Evolutionary conservation across 306 rosid genomes (phyloP).

Genomic region (Vigna reflexopilosa): DNA sequence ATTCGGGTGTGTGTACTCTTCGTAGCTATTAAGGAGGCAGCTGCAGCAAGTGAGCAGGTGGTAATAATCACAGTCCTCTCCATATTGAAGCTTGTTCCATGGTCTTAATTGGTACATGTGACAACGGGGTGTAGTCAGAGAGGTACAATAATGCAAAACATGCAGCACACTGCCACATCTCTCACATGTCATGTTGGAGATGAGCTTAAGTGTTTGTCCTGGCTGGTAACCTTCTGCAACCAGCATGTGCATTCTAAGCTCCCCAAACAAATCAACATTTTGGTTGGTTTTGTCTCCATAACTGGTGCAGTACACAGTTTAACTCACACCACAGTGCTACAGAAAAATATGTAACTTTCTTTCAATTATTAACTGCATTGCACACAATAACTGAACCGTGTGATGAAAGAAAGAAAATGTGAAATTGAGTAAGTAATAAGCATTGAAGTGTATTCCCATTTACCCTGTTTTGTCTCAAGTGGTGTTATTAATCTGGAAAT

Average conservation of each 20-base stretch:
- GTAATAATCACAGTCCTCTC: conserved; percentile 17
- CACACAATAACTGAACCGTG: not conserved
- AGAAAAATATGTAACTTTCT: too few relatives aligned
- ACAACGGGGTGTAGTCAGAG: conserved; percentile 25
- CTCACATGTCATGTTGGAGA: conserved; percentile 40
- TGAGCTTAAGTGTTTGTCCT: conserved; percentile 37
- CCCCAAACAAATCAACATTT: conserved; percentile 4
- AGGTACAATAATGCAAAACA: conserved; percentile 40
- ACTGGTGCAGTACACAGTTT: not conserved
- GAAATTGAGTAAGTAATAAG: not conserved
- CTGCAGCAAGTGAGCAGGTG: conserved; percentile 7
- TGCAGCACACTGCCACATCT: conserved; percentile 30
- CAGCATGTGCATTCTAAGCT: conserved; percentile 35
- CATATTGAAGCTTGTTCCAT: not conserved
- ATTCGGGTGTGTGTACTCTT: conserved; percentile 12
- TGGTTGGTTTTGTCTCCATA: conserved; percentile 25
- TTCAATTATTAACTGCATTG: too few relatives aligned
- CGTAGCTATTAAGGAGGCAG: conserved; percentile 36
- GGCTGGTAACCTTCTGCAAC: conserved; percentile 30
- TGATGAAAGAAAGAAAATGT: not conserved
- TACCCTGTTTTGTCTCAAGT: not conserved
- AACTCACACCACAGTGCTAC: not conserved
- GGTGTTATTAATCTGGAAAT: not conserved
- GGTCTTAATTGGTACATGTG: conserved; percentile 9
- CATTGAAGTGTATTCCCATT: not conserved